Evolutionary conservation across 371 early-diverging fungal genomes (phyloP), one percentile per base, ranked within the genome.

Genomic region (Mucor irregularis): DNA sequence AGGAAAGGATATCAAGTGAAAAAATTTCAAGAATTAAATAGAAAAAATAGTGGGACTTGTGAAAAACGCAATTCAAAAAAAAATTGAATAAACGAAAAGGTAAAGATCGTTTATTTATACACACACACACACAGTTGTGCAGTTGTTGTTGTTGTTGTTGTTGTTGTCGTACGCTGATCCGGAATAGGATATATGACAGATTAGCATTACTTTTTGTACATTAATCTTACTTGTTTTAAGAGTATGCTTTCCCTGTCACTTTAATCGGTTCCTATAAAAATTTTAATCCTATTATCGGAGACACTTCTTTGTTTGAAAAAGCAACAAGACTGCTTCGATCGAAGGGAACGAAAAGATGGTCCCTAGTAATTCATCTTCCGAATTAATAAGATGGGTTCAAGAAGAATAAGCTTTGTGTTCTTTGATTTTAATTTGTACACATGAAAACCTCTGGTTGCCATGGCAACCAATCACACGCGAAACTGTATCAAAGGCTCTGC

Each of bases 11-110:
- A 21, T 28, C n/a, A 44, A 28, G 22, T 17, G 30, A 45, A 45
- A 45, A 52, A 40, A 10, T 56, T 56, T 48, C 21, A 37, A 38
- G 48, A 33, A 53, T 17, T 43, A 53, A 44, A 44, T 47, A 37
- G 13, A 25, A 49, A 48, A 55, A 55, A 45, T 46, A 37, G 34
- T 40, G 39, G 49, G 56, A 56, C 39, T 49, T 49, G 49, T 34
- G 34, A 48, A 56, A 49, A 49, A 40, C 42, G 42, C 42, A 42
- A 42, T 42, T 22, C 40, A 40, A 48, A 45, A 33, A 16, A 43
- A 34, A 48, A n/a, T 48, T 45, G 11, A 54, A 53, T 16, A 45
- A 19, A 53, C 39, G 29, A 21, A 38, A 26, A 31, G 42, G 17
- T 45, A 37, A 35, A 24, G 25, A 49, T 30, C 16, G 22, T 17